A percentile compares a stretch with the other conserved stretches of the same genome.
Conservation (phyloP, 140 eudicot species). For the Ambrosia hybrid region DNA sequence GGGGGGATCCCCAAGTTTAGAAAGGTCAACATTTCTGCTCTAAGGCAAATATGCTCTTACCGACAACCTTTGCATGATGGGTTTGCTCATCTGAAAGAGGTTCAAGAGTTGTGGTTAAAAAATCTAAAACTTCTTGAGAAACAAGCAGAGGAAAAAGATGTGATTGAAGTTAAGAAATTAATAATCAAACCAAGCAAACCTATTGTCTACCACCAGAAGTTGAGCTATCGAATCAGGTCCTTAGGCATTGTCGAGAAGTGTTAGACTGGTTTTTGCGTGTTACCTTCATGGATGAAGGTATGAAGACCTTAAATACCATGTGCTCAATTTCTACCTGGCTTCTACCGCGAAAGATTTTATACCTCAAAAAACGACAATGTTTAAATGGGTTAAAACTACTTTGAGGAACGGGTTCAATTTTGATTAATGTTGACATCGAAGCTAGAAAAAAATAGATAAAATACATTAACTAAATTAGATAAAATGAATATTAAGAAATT, state of each 20-base stretch:
- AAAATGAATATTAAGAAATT: too few relatives aligned
- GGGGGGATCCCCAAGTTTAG: too few relatives aligned
- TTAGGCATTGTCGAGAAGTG: slow-evolving; percentile 52
- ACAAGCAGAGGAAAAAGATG: slow-evolving; percentile 49
- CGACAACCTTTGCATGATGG: slow-evolving; percentile 63
- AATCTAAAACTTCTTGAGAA: slow-evolving; percentile 58
- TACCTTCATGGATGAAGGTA: slow-evolving; percentile 38
- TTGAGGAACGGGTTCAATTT: slow-evolving; percentile 45
- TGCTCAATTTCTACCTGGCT: slow-evolving; percentile 62
- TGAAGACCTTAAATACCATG: slow-evolving; percentile 30
- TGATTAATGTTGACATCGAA: too few relatives aligned
- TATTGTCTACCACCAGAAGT: slow-evolving; percentile 84
- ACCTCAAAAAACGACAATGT: slow-evolving; percentile 62
- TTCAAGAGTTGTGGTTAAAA: slow-evolving; percentile 53
- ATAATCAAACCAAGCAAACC: slow-evolving; percentile 77
- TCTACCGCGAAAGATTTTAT: slow-evolving; percentile 42
- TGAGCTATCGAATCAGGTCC: slow-evolving; percentile 81
- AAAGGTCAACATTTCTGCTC: slow-evolving; percentile 52
- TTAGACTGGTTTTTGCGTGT: slow-evolving; percentile 81
- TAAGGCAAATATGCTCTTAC: slow-evolving; percentile 58
- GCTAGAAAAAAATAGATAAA: too few relatives aligned
- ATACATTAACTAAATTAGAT: too few relatives aligned
- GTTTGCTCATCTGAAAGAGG: slow-evolving; percentile 33
- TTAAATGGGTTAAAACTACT: slow-evolving; percentile 54
- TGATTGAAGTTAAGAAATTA: slow-evolving; percentile 68